phyloP scores from a whole-genome alignment of 2,329 filamentous ascomycete species.

The Ascochyta fabae region DNA sequence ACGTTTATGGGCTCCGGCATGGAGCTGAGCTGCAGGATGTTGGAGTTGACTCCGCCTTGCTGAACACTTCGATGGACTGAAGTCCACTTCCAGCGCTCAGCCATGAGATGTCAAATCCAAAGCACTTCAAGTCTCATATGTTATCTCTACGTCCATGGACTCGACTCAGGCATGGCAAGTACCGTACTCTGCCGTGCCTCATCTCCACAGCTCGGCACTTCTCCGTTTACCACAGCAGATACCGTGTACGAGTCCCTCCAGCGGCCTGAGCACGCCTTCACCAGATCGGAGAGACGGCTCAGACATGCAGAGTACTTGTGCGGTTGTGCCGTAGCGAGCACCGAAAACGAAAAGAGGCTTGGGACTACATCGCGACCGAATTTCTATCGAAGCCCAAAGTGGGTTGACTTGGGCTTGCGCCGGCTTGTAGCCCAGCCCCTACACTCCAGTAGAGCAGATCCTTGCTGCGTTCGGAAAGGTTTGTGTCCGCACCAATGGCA shows the following conservation, averaged over 20 bases:
- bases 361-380: neutral
- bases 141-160: neutral
- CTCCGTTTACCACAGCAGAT: neutral
- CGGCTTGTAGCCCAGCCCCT: too few species aligned
- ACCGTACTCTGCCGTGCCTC: neutral
- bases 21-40: neutral
- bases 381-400: neutral
- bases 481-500: constrained; percentile 4
- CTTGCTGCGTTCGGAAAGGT: neutral
- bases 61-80: neutral
- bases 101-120: neutral
- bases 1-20: neutral
- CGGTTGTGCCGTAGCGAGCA: neutral
- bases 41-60: constrained; percentile 1
- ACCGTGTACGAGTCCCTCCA: neutral
- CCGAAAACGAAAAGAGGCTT: neutral
- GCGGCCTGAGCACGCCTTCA: neutral
- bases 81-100: neutral
- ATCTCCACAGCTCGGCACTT: constrained; percentile 1
- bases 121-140: neutral
- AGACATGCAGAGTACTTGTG: constrained; percentile 6
- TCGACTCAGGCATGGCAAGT: neutral
- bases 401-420: neutral
- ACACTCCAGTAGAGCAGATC: neutral
- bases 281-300: neutral